Evolutionary conservation across 257 asterid species (phyloP), one percentile per base, ranked within the genome.

Genomic region (Solanum ossicruentum): DNA sequence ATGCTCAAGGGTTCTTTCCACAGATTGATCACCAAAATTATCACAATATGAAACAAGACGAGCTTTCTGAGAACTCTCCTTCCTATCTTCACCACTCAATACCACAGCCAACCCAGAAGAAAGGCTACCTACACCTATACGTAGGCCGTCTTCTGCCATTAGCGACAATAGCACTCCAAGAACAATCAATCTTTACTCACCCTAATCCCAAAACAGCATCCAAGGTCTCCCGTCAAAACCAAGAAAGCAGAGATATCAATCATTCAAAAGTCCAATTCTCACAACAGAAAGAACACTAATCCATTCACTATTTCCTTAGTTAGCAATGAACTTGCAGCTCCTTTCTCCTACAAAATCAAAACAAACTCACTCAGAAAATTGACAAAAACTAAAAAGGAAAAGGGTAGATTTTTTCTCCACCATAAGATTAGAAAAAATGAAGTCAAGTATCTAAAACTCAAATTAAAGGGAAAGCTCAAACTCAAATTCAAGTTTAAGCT

Each of bases 81-180:
- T 93, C 87, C 87, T 92, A 58, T 88, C 91, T 85, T 90, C 91
- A 20, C 91, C 90, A n/a, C 92, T 92, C 90, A 96, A 84, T 51
- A 96, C 94, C 73, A 93, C 93, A 61, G 99, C 98, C 90, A 96
- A 89, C 71, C 99, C 99, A 43, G 99, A 90, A 88, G 97, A 91
- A 83, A 91, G 88, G 90, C 98, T 97, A 87, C 94, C 93, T 77
- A 89, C 89, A 86, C 94, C 93, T 67, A 89, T 90, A 57, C 93
- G 90, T 83, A 85, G 95, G 94, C 93, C 87, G 55, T 96, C 98
- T 65, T 94, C 98, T 63, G 96, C 98, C 99, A 96, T 95, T 83
- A 86, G 90, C 90, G 87, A 70, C 49, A 78, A 16, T 54, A 78
- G 66, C 12, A 78, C 83, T 52, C 66, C 28, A 70, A 28, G 79